A percentile compares a stretch with the other conserved stretches of the same genome.
These are phyloP conservation scores for Sporothrix variecibatus DNA, from an alignment of 2,329 filamentous ascomycete genomes.

Conservation along the genomic window DNA sequence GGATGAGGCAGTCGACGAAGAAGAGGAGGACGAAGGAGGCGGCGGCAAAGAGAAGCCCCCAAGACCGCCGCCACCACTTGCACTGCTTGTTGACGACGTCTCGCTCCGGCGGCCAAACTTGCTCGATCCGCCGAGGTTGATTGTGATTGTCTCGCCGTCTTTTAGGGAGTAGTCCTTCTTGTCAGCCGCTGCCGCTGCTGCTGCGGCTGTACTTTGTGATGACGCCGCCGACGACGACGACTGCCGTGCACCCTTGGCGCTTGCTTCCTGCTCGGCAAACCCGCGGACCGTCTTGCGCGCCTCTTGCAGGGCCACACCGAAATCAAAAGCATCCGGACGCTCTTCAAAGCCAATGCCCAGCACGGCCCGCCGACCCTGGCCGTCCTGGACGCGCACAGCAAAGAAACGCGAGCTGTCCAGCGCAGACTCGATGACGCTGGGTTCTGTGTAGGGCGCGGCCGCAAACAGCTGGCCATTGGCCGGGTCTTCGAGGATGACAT, in stretches of 20 bases:
- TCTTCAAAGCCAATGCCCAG: constrained; percentile 88
- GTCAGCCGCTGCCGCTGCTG: constrained; percentile 40
- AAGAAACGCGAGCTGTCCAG: constrained; percentile 83
- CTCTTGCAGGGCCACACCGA: constrained; percentile 78
- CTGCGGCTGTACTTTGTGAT: background rate
- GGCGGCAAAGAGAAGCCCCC: constrained; percentile 73
- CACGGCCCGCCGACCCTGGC: constrained; percentile 72
- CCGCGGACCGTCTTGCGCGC: constrained; percentile 63
- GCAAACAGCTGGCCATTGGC: constrained; percentile 75
- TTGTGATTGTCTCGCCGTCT: constrained; percentile 84
- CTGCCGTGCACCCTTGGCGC: constrained; percentile 47
- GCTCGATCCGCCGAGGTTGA: constrained; percentile 65
- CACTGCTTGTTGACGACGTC: constrained; percentile 33
- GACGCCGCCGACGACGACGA: background rate
- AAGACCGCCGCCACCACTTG: constrained; percentile 34
- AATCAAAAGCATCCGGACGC: constrained; percentile 81
- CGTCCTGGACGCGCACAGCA: constrained; percentile 76
- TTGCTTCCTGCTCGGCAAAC: background rate
- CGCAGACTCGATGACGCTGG: constrained; percentile 71
- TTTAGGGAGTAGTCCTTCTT: constrained; percentile 82
- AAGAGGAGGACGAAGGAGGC: constrained; percentile 54
- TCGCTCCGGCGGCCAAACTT: constrained; percentile 53
- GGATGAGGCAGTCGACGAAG: constrained; percentile 59
- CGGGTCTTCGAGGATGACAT: constrained; percentile 78
- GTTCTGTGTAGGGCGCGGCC: constrained; percentile 72